Evolutionary conservation across 2,329 filamentous ascomycete species (phyloP), one percentile per base, ranked within the genome.

Genomic region (Phaeosphaeriaceae sp.): DNA sequence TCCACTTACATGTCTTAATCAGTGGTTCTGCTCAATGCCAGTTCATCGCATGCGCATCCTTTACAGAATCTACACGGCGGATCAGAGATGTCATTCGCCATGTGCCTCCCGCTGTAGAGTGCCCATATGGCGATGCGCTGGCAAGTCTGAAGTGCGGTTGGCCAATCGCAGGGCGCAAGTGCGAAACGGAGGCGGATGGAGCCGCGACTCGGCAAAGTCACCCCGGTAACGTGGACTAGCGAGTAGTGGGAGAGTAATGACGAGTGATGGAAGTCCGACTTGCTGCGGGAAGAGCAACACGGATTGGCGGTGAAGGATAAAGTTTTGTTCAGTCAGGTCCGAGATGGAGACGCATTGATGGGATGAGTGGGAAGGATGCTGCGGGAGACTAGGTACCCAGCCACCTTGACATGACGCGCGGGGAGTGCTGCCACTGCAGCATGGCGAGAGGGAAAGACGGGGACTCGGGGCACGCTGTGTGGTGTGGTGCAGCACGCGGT

Each of bases 61-160:
- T 22, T 42, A 7, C 40, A 36, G 44, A 41, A 47, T 24, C 27
- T 20, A 22, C 40, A 41, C 44, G 53, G 54, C 22, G 45, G n/a
- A 17, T 19, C 25, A 15, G 15, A 17, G 21, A 17, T 54, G 47
- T 58, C 25, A 69, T 63, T 68, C 57, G 65, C 57, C 44, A 45
- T 21, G 20, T 15, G 41, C 48, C 40, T 57, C 47, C 40, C 54
- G 44, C 45, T 40, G 36, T 40, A 40, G 36, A 40, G 36, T 40
- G 36, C 15, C 15, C 15, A 40, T 17, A 40, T 40, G 63, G 58
- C 49, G 65, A 72, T 73, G 71, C 68, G 71, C 56, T 73, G 71
- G 66, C 71, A 71, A 68, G 65, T 57, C 44, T 49, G 13, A 22
- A 48, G 48, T 2, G 22, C 19, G 15, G 24, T 24, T n/a, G 47